These are phyloP conservation scores for Thermochaetoides thermophila DNA, from an alignment of 495 filamentous ascomycete species.

Conservation along the genomic window DNA sequence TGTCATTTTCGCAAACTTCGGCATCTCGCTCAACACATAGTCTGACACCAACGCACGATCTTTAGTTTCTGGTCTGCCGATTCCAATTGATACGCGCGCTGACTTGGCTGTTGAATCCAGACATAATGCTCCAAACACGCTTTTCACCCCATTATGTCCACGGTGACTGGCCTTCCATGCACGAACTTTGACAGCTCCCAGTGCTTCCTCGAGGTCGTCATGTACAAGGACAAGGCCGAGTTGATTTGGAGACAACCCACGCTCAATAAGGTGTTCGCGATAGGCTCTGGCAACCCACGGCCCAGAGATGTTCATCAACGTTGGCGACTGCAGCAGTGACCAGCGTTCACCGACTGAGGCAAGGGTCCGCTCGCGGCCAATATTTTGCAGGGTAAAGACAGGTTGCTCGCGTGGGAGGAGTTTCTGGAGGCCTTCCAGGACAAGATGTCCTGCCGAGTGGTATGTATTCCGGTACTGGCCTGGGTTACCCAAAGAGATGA, in stretches of 20 bases:
- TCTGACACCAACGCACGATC: conserved; percentile 41
- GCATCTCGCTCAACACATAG: conserved; percentile 57
- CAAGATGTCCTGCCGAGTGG: conserved; percentile 65
- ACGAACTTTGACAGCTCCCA: conserved; percentile 48
- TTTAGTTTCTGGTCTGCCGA: conserved; percentile 49
- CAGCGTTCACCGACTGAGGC: conserved; percentile 34
- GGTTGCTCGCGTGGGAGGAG: conserved; percentile 28
- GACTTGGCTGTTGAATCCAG: conserved; percentile 16
- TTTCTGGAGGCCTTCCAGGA: conserved; percentile 40
- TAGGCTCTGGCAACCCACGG: conserved; percentile 33
- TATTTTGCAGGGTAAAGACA: conserved; percentile 27
- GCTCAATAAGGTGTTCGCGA: conserved; percentile 22
- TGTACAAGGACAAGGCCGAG: conserved; percentile 56
- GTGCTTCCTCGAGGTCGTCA: conserved; percentile 61
- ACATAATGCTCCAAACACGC: conserved; percentile 36
- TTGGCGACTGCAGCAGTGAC: conserved; percentile 52
- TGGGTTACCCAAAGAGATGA: conserved; percentile 33
- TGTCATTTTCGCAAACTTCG: conserved; percentile 26
- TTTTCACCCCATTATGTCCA: conserved; percentile 74
- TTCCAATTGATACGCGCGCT: conserved; percentile 49
- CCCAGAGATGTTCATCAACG: conserved; percentile 64
- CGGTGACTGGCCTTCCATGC: conserved; percentile 43
- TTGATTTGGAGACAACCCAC: conserved; percentile 18
- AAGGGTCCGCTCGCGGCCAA: conserved; percentile 25
- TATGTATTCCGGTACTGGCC: conserved; percentile 51